phyloP scores from a whole-genome alignment of 345 rosid species.

The Rhodomyrtus tomentosa region DNA sequence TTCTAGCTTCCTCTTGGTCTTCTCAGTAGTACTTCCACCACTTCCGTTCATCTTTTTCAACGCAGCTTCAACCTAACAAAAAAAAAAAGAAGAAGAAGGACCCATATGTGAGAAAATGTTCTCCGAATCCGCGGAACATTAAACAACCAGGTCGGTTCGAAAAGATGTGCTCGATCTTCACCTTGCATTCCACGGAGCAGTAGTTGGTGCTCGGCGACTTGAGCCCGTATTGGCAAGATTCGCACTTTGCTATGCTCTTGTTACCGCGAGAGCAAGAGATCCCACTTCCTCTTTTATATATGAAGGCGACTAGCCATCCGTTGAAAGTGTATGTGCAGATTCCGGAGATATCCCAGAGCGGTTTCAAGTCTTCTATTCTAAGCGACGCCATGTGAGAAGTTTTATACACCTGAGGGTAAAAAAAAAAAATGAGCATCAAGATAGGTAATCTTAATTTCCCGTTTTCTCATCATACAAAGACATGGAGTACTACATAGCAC shows the following conservation, averaged over 20 bases:
- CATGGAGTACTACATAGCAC: background rate
- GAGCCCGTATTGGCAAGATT: background rate
- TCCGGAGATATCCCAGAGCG: background rate
- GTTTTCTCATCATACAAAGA: background rate
- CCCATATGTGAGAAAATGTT: background rate
- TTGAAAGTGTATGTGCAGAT: background rate
- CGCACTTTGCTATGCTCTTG: background rate
- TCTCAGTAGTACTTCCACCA: background rate
- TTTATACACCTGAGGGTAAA: background rate
- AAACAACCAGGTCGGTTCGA: background rate
- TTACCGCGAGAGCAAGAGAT: background rate
- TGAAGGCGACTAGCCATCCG: background rate
- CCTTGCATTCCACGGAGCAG: background rate
- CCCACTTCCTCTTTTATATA: background rate
- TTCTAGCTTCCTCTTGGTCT: background rate
- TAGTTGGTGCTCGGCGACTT: background rate
- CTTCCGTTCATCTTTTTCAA: background rate
- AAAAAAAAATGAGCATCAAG: background rate
- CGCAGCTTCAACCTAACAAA: background rate
- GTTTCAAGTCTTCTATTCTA: constrained; percentile 1
- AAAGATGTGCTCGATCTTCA: background rate
- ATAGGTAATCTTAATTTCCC: background rate
- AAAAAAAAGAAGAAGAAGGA: background rate
- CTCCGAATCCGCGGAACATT: background rate
- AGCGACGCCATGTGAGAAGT: background rate